phyloP scores from a whole-genome alignment of 148 eudicot species.

The Linanthus parryae region DNA sequence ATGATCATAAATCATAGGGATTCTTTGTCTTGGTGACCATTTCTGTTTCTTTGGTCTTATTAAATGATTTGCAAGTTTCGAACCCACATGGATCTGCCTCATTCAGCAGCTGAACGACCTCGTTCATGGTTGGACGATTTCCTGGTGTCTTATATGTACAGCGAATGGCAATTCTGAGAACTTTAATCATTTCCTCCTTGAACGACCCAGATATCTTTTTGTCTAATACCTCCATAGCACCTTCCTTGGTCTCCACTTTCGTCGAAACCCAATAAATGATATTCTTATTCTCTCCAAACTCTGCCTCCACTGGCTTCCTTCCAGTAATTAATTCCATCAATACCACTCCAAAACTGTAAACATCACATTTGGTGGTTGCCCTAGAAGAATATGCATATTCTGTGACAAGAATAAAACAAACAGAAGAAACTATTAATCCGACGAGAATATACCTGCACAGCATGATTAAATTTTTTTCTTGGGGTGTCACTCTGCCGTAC shows the following conservation, averaged over 20 bases:
- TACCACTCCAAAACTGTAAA: slow-evolving; percentile 95
- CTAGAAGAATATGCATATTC: slow-evolving; percentile 84
- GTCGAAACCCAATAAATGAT: slow-evolving; percentile 80
- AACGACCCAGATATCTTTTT: slow-evolving; percentile 44
- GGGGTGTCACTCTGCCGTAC: too few relatives aligned
- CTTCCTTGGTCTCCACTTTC: slow-evolving; percentile 76
- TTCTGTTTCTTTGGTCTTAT: slow-evolving; percentile 39
- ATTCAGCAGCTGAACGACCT: slow-evolving; percentile 61
- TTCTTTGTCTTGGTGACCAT: slow-evolving; percentile 29
- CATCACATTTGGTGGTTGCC: slow-evolving; percentile 88
- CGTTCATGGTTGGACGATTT: slow-evolving; percentile 83
- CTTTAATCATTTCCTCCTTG: slow-evolving; percentile 67
- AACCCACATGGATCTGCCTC: slow-evolving; percentile 74
- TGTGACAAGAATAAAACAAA: too few relatives aligned
- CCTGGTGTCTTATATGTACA: slow-evolving; percentile 55
- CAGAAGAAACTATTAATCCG: not conserved
- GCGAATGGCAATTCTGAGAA: slow-evolving; percentile 63
- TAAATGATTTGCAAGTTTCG: slow-evolving; percentile 41
- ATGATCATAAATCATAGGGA: slow-evolving; percentile 22
- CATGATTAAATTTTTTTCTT: too few relatives aligned
- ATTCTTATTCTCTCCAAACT: slow-evolving; percentile 90
- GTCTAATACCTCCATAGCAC: slow-evolving; percentile 69
- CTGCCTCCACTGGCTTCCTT: slow-evolving; percentile 82
- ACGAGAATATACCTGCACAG: slow-evolving; percentile 1
- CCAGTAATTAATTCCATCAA: slow-evolving; percentile 91